A percentile compares a stretch with the other conserved stretches of the same genome.
phyloP scores from a whole-genome alignment of 306 rosid species.

The Cyamopsis tetragonoloba region DNA sequence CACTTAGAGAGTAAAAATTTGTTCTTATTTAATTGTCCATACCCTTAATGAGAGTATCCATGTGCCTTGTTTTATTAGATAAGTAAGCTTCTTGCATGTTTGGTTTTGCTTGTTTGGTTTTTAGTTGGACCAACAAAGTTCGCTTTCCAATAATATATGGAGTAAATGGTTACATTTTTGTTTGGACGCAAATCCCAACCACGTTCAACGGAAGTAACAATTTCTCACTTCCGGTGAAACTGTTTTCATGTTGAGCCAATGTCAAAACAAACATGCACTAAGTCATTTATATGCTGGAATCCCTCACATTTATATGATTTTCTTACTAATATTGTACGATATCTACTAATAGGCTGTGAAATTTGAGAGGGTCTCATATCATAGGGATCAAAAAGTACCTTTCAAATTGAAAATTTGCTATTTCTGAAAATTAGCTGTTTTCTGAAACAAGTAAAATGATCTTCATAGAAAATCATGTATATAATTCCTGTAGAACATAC shows the following conservation, averaged over 20 bases:
- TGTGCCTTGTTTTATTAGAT: neutral
- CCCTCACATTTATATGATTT: neutral
- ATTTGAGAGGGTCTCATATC: slow-evolving; percentile 7
- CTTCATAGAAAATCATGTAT: neutral
- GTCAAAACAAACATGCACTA: neutral
- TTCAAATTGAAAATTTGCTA: neutral
- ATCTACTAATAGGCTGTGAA: neutral
- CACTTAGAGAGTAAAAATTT: too few species aligned
- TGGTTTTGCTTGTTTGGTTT: too few species aligned
- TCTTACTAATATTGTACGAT: neutral
- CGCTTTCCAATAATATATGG: too few species aligned
- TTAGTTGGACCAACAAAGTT: too few species aligned
- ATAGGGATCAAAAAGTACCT: neutral
- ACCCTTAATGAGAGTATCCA: neutral
- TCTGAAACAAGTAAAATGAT: neutral
- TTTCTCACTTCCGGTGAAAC: too few species aligned
- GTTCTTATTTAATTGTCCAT: too few species aligned
- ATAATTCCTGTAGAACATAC: neutral
- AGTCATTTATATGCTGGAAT: neutral
- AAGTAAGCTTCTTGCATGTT: neutral
- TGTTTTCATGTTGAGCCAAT: too few species aligned
- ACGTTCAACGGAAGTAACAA: too few species aligned
- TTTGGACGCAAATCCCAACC: too few species aligned
- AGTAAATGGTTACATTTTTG: too few species aligned
- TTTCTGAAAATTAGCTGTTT: too few species aligned